Evolutionary conservation across 768 basidiomycete genomes (phyloP).

Genomic region (Suillus americanus): DNA sequence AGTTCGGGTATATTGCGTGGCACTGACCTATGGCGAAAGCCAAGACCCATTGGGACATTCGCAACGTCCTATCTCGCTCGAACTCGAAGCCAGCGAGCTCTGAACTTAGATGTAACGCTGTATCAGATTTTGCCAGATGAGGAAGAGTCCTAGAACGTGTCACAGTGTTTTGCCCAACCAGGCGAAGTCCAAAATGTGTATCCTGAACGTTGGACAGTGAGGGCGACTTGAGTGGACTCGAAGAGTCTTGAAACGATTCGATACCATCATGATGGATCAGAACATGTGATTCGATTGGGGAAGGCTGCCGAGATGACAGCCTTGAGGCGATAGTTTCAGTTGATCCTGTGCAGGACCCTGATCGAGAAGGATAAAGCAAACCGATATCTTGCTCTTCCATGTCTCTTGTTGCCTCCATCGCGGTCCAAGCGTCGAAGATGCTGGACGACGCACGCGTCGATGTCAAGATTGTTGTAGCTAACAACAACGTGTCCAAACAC

Average conservation of each 20-base stretch:
- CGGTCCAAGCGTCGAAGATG: not conserved
- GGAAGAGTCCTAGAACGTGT: constrained; percentile 50
- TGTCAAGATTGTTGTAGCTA: not conserved
- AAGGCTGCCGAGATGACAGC: constrained; percentile 17
- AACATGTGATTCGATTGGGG: constrained; percentile 15
- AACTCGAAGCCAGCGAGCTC: constrained; percentile 47
- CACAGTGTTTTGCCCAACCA: constrained; percentile 24
- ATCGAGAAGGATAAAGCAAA: constrained; percentile 21
- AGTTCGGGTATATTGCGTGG: not conserved
- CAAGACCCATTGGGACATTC: constrained; percentile 66
- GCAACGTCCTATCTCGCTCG: constrained; percentile 43
- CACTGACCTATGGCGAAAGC: constrained; percentile 62
- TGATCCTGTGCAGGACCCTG: constrained; percentile 24
- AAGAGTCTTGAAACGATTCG: not conserved
- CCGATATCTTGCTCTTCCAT: constrained; percentile 32
- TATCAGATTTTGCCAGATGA: constrained; percentile 31
- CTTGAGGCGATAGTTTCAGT: constrained; percentile 21
- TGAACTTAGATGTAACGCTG: constrained; percentile 29
- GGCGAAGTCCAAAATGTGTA: constrained; percentile 13
- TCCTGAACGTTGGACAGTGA: constrained; percentile 33
- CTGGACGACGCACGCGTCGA: not conserved
- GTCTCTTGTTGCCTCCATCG: constrained; percentile 11
- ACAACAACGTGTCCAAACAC: not conserved
- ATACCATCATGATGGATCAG: not conserved
- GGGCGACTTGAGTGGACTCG: constrained; percentile 29